A percentile compares a stretch with the other conserved stretches of the same genome.
These are phyloP conservation scores for Suillus tomentosus DNA, from an alignment of 768 basidiomycete genomes.

Conservation along the genomic window DNA sequence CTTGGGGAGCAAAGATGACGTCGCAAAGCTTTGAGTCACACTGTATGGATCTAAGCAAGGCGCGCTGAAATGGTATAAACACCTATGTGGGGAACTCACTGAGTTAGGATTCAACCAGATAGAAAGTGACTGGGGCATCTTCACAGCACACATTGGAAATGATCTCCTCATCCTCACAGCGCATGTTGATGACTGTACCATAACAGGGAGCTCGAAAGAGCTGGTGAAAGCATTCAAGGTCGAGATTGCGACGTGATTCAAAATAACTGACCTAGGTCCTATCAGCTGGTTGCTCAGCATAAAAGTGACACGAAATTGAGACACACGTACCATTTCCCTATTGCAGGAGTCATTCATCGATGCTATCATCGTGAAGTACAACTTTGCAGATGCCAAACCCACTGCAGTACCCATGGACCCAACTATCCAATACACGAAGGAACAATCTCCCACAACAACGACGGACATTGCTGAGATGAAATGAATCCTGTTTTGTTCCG, in stretches of 20 bases:
- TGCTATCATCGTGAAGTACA: conserved; percentile 7
- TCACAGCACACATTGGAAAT: too few species aligned
- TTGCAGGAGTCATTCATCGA: conserved; percentile 11
- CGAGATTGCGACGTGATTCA: conserved; percentile 1
- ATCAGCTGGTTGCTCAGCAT: conserved; percentile 19
- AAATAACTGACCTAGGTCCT: not conserved
- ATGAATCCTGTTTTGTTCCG: too few species aligned
- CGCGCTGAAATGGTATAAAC: not conserved
- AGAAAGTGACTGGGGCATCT: too few species aligned
- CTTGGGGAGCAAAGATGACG: conserved; percentile 1
- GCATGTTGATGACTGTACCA: too few species aligned
- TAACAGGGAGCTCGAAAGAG: too few species aligned
- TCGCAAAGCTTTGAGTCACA: conserved; percentile 14
- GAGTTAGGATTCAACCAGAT: too few species aligned
- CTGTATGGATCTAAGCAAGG: conserved; percentile 18
- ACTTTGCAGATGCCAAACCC: conserved; percentile 12
- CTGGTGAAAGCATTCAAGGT: not conserved
- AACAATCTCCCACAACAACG: not conserved
- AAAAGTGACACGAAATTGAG: conserved; percentile 5
- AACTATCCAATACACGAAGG: conserved; percentile 4
- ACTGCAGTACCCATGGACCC: conserved; percentile 14
- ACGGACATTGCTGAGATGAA: not conserved
- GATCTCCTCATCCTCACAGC: too few species aligned
- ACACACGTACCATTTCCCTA: not conserved
- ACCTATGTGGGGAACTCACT: too few species aligned